Base-by-base conservation (phyloP, 2,329 filamentous ascomycete genomes). In the Calcarisporium arbuscula region DNA sequence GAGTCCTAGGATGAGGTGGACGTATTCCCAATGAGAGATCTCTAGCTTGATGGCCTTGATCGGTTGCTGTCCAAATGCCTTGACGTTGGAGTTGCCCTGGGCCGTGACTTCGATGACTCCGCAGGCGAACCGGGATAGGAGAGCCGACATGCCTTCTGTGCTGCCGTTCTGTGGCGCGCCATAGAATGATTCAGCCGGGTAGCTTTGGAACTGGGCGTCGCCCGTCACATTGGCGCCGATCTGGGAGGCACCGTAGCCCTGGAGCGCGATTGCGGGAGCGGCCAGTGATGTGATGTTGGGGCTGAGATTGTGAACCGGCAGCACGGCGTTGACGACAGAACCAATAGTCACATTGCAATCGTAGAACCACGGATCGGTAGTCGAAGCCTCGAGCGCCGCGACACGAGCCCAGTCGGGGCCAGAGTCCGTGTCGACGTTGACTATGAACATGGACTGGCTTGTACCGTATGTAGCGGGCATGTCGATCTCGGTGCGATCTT, bases 131-230 rank as follows among this genome's bases (percentile, higher is more conserved):
- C 51, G 42, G 1, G 58, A 47, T 12, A 67, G 50, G 6, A 51
- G 33, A 8, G 46, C 47, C 4, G 57, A 67, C 49, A 74, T 63
- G 0, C 34, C 35, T 0, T 47, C 19, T 0, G 28, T 26, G 17
- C 46, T 41, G 2, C 67, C 67, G 10, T 50, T 35, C 10, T 46
- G 34, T 4, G 56, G 48, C 0, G 27, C 23, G 3, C 66, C 67
- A 32, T 59, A 66, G 5, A 51, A 38, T 2, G 59, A 58, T 32
- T 65, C 60, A 18, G 56, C 50, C 0, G 67, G 65, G 32, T 68
- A 70, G 8, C 57, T 59, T 42, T 66, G 62, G 28, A 51, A 59
- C 40, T 57, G 53, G 22, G 49, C 39, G 33, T 40, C 34, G 12
- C 40, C 35, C 21, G 48, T 41, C 36, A 41, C 41, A 38, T 48